Evolutionary conservation across 768 basidiomycete species (phyloP), one percentile per base, ranked within the genome.

Genomic region (Boletus rex-veris): DNA sequence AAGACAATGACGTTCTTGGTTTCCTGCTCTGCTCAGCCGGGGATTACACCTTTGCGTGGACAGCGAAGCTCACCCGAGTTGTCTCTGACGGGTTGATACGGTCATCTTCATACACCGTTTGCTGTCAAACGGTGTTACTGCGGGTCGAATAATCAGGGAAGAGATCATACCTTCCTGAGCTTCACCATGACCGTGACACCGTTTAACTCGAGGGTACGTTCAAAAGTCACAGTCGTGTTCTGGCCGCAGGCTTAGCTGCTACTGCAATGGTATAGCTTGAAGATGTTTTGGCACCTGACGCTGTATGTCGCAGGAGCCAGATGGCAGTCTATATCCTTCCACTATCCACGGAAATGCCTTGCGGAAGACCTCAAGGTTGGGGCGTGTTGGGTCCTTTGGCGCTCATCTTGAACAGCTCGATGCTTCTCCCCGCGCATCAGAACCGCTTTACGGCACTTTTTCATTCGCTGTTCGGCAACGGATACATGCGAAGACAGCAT

Each of bases 1-100:
- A 78, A 78, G 31, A 78, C 24, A 16, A 78, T 53, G 30, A 78
- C 42, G 38, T 77, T 78, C 31, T 55, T 67, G 28, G 15, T 30
- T 10, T 55, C 55, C 67, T 66, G 45, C 14, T 39, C 8, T 18
- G 44, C 15, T 53, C 37, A 35, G 56, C 50, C 33, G 9, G 45
- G 33, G 18, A 39, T n/a, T 40, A 37, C 33, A 38, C 30, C 5
- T 16, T 41, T 7, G 8, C 10, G 6, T 15, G 21, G 19, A 53
- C 10, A n/a, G 19, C 10, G 33, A 42, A 43, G 41, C 65, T 38
- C 38, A 65, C 65, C 36, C 21, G 58, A 28, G 35, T 1, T n/a
- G 41, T 3, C 24, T 58, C 33, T 12, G 33, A 51, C 31, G 4
- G 40, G 30, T 35, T 48, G 31, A 9, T 4, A 12, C 4, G 16